Evolutionary conservation across 2,329 filamentous ascomycete genomes (phyloP), one percentile per base, ranked within the genome.

Genomic region (Bipolaris gigantea): DNA sequence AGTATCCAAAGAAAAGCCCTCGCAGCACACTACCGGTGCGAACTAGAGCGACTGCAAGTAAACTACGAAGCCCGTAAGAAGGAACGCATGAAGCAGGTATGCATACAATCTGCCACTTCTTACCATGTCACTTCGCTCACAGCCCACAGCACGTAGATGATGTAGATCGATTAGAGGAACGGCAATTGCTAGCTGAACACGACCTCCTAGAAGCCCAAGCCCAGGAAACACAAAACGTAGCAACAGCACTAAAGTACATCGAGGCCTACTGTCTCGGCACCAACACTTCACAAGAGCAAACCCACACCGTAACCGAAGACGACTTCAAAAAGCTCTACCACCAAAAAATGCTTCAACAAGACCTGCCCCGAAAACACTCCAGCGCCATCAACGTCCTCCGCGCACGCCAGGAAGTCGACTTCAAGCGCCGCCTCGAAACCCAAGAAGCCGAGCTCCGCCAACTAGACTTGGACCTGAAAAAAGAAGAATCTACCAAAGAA

Each of bases 361-460:
- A 72, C 23, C 72, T 81, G 45, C 73, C 75, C 6, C 64, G 62
- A 9, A 76, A 75, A 59, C 78, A 81, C 43, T 70, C 72, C 18
- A 76, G 72, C 46, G 77, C 76, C 11, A 79, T 80, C 60, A 79
- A 79, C 42, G 77, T 80, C 6, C 59, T 80, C 7, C 68, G 78
- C 10, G 77, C 76, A 19, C 73, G 76, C 53, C 79, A 81, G 62
- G 72, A 73, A 38, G 64, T 76, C 30, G 69, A 76, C 7, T 64
- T 73, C 40, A 71, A 72, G 43, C 55, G 64, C 7, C 72, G 73
- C 18, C 47, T 68, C 5, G 66, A 73, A 44, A 70, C 75, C 45
- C 77, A 79, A 51, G 69, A 76, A 19, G 60, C 65, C n/a, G 76
- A 78, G 48, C 48, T 76, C 2, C 62, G 67, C 27, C 69, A 74